Evolutionary conservation across 108 stramenopile species (phyloP).

Genomic region (Bacterosira constricta): DNA sequence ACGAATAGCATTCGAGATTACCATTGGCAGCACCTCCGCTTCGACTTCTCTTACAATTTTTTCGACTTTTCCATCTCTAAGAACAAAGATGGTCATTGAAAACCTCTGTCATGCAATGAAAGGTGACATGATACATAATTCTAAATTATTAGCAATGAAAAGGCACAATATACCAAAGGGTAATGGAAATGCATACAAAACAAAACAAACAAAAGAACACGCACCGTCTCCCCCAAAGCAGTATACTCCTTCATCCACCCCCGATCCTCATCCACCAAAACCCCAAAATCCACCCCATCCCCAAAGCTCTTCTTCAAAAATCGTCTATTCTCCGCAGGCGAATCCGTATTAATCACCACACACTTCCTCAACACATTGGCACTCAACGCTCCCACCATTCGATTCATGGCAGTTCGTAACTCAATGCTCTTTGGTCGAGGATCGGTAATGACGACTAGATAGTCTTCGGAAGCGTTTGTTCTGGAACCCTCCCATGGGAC

Average conservation of each 20-base stretch:
- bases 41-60: conserved; percentile 78
- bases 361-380: conserved; percentile 49
- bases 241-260: conserved; percentile 76
- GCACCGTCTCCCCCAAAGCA: conserved; percentile 74
- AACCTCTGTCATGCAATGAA: conserved; percentile 60
- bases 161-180: no score
- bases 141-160: no score
- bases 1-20: conserved; percentile 49
- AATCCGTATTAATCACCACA: conserved; percentile 80
- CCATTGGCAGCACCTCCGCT: conserved; percentile 43
- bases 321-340: conserved; percentile 75
- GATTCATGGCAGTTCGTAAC: conserved; percentile 57
- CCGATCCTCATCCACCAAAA: conserved; percentile 71
- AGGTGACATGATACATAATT: no score
- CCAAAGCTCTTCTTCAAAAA: conserved; percentile 70
- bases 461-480: conserved; percentile 37
- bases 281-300: conserved; percentile 1
- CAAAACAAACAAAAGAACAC: not conserved
- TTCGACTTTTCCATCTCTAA: conserved; percentile 64
- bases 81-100: conserved; percentile 72
- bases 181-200: no score
- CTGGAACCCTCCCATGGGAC: conserved; percentile 59
- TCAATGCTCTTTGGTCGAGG: conserved; percentile 73
- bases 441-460: conserved; percentile 69
- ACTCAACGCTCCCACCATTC: conserved; percentile 39